Conservation (phyloP, 192 early-diverging fungal species). For the Haplosporangium gracile region DNA sequence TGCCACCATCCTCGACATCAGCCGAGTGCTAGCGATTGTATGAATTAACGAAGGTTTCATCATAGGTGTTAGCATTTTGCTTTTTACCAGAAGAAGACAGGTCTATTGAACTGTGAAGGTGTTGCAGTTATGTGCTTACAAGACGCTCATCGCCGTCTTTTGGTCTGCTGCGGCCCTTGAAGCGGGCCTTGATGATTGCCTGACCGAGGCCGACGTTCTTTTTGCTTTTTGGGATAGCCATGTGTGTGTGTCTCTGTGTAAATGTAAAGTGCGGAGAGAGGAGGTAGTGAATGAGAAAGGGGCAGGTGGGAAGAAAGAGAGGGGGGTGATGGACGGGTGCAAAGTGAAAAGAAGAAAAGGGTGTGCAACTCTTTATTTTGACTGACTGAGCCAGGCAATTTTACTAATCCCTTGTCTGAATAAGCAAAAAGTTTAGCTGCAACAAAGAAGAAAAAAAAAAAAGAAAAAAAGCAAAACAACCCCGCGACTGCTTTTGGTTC, state of each 20-base stretch:
- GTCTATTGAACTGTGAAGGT: background rate
- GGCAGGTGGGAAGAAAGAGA: background rate
- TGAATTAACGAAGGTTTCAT: too few relatives aligned
- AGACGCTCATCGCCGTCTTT: constrained; percentile 58
- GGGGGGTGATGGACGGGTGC: too few relatives aligned
- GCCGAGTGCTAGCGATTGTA: constrained; percentile 76
- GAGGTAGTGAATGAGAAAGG: background rate
- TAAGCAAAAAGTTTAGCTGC: background rate
- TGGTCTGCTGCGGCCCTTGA: constrained; percentile 59
- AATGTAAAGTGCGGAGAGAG: background rate
- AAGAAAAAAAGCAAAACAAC: background rate
- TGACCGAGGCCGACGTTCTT: constrained; percentile 62
- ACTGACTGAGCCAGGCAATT: constrained; percentile 2
- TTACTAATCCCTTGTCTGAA: constrained; percentile 6
- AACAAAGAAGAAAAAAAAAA: background rate
- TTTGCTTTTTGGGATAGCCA: constrained; percentile 58
- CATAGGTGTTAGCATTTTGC: background rate
- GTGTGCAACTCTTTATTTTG: background rate
- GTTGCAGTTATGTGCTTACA: constrained; percentile 41
- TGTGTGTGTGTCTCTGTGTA: constrained; percentile 16
- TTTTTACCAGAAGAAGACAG: background rate
- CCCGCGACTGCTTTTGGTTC: background rate
- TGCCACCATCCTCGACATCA: constrained; percentile 84
- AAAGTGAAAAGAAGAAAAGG: background rate
- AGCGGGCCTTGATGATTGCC: constrained; percentile 62